phyloP scores from a whole-genome alignment of 2,329 filamentous ascomycete genomes.

The Beauveria brongniartii region DNA sequence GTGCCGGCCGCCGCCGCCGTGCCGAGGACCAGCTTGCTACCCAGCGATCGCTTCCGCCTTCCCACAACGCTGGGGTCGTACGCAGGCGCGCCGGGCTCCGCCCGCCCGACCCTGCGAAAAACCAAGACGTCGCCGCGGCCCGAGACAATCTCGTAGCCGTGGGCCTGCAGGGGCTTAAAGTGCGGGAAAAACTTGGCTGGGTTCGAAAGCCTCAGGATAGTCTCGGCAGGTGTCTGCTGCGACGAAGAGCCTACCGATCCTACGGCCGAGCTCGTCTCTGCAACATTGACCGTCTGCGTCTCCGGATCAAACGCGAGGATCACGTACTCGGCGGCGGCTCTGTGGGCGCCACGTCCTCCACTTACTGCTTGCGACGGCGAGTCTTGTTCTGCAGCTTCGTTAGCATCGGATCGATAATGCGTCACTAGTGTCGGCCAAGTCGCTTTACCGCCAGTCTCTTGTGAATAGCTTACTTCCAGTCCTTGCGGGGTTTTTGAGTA shows the following conservation, averaged over 20 bases:
- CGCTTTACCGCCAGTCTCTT: slow-evolving; percentile 31
- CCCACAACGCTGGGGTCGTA: slow-evolving; percentile 3
- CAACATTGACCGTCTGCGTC: slow-evolving; percentile 48
- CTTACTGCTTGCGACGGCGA: not conserved
- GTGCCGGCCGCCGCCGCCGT: slow-evolving; percentile 46
- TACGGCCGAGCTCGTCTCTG: slow-evolving; percentile 51
- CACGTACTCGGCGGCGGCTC: slow-evolving; percentile 39
- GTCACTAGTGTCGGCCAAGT: slow-evolving; percentile 30
- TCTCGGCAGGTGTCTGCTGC: slow-evolving; percentile 44
- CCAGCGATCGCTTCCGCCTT: slow-evolving; percentile 31
- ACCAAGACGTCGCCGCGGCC: slow-evolving; percentile 56
- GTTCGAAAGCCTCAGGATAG: slow-evolving; percentile 51
- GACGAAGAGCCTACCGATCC: slow-evolving; percentile 35
- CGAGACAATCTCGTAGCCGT: slow-evolving; percentile 61
- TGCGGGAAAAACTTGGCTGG: slow-evolving; percentile 59
- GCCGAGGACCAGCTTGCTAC: slow-evolving; percentile 43
- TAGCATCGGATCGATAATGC: slow-evolving; percentile 16
- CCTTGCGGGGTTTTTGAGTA: slow-evolving; percentile 40
- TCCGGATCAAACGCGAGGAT: slow-evolving; percentile 57
- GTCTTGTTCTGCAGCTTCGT: slow-evolving; percentile 9
- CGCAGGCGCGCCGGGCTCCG: slow-evolving; percentile 12
- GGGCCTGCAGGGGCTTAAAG: slow-evolving; percentile 47
- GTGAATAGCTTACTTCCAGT: slow-evolving; percentile 37
- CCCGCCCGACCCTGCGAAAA: slow-evolving; percentile 49
- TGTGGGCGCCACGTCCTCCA: not conserved